A percentile compares a stretch with the other conserved stretches of the same genome.
Evolutionary conservation across 208 protist genomes (phyloP).

Genomic region (Leishmania arabica): DNA sequence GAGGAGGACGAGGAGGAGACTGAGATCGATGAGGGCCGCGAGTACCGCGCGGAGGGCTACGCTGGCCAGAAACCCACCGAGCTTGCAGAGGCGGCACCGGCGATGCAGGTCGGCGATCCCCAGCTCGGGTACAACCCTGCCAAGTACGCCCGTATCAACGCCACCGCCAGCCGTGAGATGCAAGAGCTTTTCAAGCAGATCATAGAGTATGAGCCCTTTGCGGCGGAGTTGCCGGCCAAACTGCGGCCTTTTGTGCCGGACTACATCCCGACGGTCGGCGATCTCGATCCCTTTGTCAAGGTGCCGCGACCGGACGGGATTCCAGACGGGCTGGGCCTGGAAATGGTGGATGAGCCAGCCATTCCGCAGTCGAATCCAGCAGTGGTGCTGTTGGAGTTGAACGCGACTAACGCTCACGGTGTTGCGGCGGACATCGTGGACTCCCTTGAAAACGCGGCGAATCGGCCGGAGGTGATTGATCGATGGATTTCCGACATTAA

Average conservation of each 20-base stretch:
- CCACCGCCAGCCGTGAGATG: conserved; percentile 90
- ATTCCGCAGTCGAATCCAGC: conserved; percentile 96
- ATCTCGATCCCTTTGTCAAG: conserved; percentile 98
- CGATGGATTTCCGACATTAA: conserved; percentile 96
- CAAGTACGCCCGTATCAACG: conserved; percentile 85
- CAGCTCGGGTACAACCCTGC: conserved; percentile 81
- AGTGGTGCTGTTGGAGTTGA: conserved; percentile 90
- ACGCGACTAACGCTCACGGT: conserved; percentile 80
- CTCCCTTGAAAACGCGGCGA: conserved; percentile 95
- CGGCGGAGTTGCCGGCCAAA: conserved; percentile 94
- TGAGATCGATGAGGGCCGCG: conserved; percentile 33
- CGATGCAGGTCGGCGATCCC: not conserved
- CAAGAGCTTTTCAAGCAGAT: conserved; percentile 98
- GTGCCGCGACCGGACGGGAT: conserved; percentile 93
- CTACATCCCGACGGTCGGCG: conserved; percentile 97
- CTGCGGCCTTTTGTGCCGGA: conserved; percentile 98
- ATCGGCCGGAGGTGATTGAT: conserved; percentile 94
- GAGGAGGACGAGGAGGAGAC: conserved; percentile 45
- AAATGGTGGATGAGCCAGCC: conserved; percentile 96
- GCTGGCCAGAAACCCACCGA: conserved; percentile 67
- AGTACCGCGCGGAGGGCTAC: conserved; percentile 49
- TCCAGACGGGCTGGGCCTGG: conserved; percentile 91
- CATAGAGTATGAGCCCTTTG: conserved; percentile 92
- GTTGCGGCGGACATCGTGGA: conserved; percentile 83
- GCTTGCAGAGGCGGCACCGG: conserved; percentile 34